phyloP scores from a whole-genome alignment of 2,329 filamentous ascomycete species.

The Tothia fuscella region DNA sequence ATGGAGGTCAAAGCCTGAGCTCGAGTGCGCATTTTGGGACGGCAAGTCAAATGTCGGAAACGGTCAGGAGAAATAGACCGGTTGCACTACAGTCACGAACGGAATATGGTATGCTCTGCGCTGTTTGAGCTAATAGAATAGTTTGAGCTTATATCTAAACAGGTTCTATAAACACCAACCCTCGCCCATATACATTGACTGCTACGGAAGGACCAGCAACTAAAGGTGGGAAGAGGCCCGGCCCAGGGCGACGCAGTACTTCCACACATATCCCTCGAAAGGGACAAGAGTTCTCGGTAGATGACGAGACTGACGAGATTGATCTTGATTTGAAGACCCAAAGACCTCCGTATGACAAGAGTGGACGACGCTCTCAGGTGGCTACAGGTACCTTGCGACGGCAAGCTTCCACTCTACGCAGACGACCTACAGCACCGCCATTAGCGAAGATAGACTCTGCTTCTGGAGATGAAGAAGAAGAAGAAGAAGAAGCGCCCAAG shows the following conservation, averaged over 20 bases:
- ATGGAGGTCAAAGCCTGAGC: conserved; percentile 10
- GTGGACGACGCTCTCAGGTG: conserved; percentile 16
- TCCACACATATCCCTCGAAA: conserved; percentile 65
- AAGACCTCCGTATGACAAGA: conserved; percentile 19
- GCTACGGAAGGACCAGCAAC: not conserved
- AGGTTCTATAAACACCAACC: conserved; percentile 7
- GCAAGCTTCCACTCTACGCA: conserved; percentile 39
- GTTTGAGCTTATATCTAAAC: not conserved
- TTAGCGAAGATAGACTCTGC: conserved; percentile 38
- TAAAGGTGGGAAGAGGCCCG: conserved; percentile 5
- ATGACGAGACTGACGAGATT: conserved; percentile 75
- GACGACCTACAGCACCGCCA: conserved; percentile 34
- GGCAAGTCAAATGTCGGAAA: conserved; percentile 9
- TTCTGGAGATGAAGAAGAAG: conserved; percentile 32
- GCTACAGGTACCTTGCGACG: conserved; percentile 32
- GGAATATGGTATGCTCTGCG: conserved; percentile 9
- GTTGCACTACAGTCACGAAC: not conserved
- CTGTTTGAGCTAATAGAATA: not conserved
- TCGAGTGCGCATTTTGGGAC: conserved; percentile 5
- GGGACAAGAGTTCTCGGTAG: conserved; percentile 78
- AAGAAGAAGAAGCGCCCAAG: conserved; percentile 6
- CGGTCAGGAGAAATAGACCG: conserved; percentile 6
- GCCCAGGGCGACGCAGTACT: conserved; percentile 50
- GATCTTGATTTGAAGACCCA: conserved; percentile 50
- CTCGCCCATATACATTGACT: not conserved